phyloP scores from a whole-genome alignment of 495 filamentous ascomycete species.

The Darksidea phi region DNA sequence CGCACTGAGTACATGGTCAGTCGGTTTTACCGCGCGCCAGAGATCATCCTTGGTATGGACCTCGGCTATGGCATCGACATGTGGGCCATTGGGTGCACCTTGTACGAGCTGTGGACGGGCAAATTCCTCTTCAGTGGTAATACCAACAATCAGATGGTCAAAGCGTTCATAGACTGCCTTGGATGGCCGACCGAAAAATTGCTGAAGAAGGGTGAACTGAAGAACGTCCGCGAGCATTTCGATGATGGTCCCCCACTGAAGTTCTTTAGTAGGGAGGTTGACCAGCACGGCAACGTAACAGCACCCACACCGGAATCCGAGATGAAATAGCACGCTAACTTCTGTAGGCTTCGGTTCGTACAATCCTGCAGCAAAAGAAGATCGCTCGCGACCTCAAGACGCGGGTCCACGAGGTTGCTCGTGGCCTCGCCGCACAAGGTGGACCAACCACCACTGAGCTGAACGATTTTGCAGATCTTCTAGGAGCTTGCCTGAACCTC shows the following conservation, averaged over 20 bases:
- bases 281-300: constrained; percentile 46
- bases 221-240: constrained; percentile 71
- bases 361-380: constrained; percentile 27
- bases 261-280: constrained; percentile 81
- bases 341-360: constrained; percentile 12
- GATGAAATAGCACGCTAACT: constrained; percentile 8
- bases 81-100: constrained; percentile 95
- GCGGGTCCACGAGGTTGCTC: constrained; percentile 69
- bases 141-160: constrained; percentile 97
- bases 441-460: constrained; percentile 77
- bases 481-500: constrained; percentile 81
- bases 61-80: constrained; percentile 94
- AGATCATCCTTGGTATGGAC: constrained; percentile 93
- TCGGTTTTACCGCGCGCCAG: constrained; percentile 94
- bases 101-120: constrained; percentile 95
- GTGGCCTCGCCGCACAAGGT: constrained; percentile 56
- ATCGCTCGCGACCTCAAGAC: constrained; percentile 78
- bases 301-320: background rate
- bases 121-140: constrained; percentile 94
- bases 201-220: constrained; percentile 66
- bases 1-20: constrained; percentile 92
- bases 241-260: constrained; percentile 62
- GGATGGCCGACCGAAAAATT: constrained; percentile 88
- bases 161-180: constrained; percentile 91
- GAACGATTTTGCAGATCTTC: constrained; percentile 75